Evolutionary conservation across 176 grass and related monocot species (phyloP).

Genomic region (Calamus simplicifolius): DNA sequence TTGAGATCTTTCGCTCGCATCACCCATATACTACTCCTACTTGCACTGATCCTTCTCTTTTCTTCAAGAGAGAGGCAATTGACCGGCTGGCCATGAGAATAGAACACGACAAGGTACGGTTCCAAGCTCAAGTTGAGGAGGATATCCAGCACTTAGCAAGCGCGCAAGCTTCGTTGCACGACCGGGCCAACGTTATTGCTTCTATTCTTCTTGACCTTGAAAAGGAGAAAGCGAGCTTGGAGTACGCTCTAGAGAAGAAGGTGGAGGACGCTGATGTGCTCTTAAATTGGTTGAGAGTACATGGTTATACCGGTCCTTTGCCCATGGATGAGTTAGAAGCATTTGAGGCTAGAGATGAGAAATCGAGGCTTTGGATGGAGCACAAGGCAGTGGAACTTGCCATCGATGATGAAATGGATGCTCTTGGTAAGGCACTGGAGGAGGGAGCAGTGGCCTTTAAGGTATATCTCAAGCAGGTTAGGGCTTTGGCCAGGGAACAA

Average conservation of each 20-base stretch:
- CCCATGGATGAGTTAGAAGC: not conserved
- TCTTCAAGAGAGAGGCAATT: not conserved
- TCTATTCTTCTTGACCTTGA: conserved; percentile 9
- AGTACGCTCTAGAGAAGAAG: conserved; percentile 9
- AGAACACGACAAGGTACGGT: not conserved
- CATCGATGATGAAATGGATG: conserved; percentile 12
- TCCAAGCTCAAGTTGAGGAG: not conserved
- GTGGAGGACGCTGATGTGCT: conserved; percentile 7
- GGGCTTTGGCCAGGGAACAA: conserved; percentile 24
- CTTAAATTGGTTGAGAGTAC: conserved; percentile 4
- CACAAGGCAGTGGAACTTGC: conserved; percentile 22
- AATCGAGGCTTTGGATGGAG: conserved; percentile 2
- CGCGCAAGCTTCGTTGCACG: not conserved
- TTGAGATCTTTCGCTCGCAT: not conserved
- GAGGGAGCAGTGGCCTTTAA: not conserved
- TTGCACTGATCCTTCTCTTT: too few species aligned
- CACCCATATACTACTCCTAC: not conserved
- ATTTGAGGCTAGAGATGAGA: not conserved
- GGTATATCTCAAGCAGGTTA: conserved; percentile 21
- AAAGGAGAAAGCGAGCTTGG: conserved; percentile 18
- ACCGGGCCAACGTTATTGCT: conserved; percentile 4
- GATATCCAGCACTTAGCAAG: not conserved
- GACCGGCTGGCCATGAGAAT: not conserved
- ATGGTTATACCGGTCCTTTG: not conserved
- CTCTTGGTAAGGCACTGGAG: not conserved